These are phyloP conservation scores for Erodium texanum DNA, from an alignment of 441 rosid species.

Conservation along the genomic window DNA sequence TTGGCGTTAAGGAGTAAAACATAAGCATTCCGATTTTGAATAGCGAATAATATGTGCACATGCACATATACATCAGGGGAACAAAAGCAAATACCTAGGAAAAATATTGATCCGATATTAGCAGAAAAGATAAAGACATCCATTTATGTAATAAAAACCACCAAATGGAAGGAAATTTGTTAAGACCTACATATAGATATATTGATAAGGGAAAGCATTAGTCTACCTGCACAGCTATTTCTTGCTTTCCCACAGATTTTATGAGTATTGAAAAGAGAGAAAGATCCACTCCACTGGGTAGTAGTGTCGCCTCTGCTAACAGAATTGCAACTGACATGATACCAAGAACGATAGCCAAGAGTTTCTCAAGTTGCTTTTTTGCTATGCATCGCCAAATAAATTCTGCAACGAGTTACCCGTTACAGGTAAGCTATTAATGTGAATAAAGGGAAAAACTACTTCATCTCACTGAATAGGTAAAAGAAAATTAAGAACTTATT, in stretches of 20 bases:
- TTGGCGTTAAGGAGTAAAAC: constrained; percentile 95
- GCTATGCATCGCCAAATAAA: constrained; percentile 83
- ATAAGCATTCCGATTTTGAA: constrained; percentile 93
- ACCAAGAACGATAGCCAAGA: constrained; percentile 62
- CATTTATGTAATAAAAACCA: neutral
- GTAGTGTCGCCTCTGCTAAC: constrained; percentile 91
- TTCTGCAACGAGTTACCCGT: constrained; percentile 37
- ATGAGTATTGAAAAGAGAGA: constrained; percentile 90
- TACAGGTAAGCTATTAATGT: neutral
- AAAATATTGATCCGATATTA: constrained; percentile 13
- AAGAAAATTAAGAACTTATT: too few relatives aligned
- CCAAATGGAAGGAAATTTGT: too few relatives aligned
- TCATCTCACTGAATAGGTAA: neutral
- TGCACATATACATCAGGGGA: constrained; percentile 95
- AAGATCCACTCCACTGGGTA: constrained; percentile 55
- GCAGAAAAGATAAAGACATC: constrained; percentile 2
- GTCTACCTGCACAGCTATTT: constrained; percentile 77
- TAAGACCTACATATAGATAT: neutral
- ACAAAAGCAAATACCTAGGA: constrained; percentile 82
- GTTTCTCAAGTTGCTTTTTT: constrained; percentile 53
- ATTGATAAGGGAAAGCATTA: neutral
- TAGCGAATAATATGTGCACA: constrained; percentile 91
- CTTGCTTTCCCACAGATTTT: constrained; percentile 66
- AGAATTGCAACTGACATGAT: constrained; percentile 94
- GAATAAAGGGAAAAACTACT: neutral